Conservation (phyloP, 257 asterid species). For the Nicotiana tomentosiformis region DNA sequence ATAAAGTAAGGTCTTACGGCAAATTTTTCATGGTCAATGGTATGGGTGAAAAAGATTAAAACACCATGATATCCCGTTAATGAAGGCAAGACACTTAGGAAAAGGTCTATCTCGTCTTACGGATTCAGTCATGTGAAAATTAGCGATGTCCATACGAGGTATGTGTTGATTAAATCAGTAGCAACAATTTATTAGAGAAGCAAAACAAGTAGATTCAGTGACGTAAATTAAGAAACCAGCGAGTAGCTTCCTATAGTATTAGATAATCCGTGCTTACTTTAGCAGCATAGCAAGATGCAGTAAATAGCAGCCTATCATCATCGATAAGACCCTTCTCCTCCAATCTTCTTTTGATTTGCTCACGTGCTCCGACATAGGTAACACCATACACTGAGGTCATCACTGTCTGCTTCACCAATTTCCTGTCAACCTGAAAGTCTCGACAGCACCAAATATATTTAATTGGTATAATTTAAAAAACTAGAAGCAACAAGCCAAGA, state of each 20-base stretch:
- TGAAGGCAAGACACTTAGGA: not conserved
- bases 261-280: constrained; percentile 44
- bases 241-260: not conserved
- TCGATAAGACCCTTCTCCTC: constrained; percentile 83
- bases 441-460: constrained; percentile 14
- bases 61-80: not conserved
- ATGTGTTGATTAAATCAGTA: not conserved
- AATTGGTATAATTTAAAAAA: constrained; percentile 15
- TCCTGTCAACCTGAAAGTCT: constrained; percentile 79
- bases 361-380: constrained; percentile 95
- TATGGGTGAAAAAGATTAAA: not conserved
- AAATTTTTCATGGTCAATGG: not conserved
- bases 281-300: constrained; percentile 91
- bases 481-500: not conserved
- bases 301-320: constrained; percentile 67
- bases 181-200: not conserved
- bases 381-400: constrained; percentile 99
- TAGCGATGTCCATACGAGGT: not conserved
- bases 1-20: not conserved
- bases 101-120: not conserved
- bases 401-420: constrained; percentile 92
- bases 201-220: not conserved
- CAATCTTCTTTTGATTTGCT: constrained; percentile 81
- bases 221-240: not conserved
- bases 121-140: not conserved